These are phyloP conservation scores for Nepenthes gracilis DNA, from an alignment of 148 eudicot species.

Conservation along the genomic window DNA sequence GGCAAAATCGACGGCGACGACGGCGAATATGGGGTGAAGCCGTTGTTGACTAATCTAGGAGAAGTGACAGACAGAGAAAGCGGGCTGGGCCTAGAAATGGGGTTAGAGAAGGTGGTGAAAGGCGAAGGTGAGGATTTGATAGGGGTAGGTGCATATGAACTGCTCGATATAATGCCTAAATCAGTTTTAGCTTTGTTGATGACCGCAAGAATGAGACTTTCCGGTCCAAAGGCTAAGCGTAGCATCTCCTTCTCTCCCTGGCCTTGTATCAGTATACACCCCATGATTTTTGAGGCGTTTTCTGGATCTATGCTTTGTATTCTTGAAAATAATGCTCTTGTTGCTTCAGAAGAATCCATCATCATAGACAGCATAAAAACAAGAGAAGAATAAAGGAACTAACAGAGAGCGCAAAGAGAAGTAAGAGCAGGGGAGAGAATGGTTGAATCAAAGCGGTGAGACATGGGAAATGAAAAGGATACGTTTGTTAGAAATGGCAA, in stretches of 20 bases:
- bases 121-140: slow-evolving; percentile 11
- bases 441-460: background rate
- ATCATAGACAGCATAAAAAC: background rate
- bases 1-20: slow-evolving; percentile 55
- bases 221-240: slow-evolving; percentile 57
- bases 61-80: slow-evolving; percentile 29
- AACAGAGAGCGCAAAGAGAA: slow-evolving; percentile 9
- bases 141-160: slow-evolving; percentile 19
- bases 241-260: slow-evolving; percentile 66
- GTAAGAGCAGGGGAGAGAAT: background rate
- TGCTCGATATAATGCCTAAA: slow-evolving; percentile 35
- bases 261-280: slow-evolving; percentile 47
- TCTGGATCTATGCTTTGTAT: slow-evolving; percentile 65
- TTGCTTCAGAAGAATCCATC: slow-evolving; percentile 41
- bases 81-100: slow-evolving; percentile 39
- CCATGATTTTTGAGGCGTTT: slow-evolving; percentile 61
- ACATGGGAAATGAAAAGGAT: background rate
- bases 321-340: slow-evolving; percentile 37
- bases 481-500: slow-evolving; percentile 9
- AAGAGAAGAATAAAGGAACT: background rate
- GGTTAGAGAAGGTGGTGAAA: slow-evolving; percentile 18
- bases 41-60: slow-evolving; percentile 37
- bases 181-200: slow-evolving; percentile 38
- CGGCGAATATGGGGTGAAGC: slow-evolving; percentile 38
- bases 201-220: slow-evolving; percentile 23